Evolutionary conservation across 208 protist genomes (phyloP), one percentile per base, ranked within the genome.

Genomic region (Acanthamoeba triangularis): DNA sequence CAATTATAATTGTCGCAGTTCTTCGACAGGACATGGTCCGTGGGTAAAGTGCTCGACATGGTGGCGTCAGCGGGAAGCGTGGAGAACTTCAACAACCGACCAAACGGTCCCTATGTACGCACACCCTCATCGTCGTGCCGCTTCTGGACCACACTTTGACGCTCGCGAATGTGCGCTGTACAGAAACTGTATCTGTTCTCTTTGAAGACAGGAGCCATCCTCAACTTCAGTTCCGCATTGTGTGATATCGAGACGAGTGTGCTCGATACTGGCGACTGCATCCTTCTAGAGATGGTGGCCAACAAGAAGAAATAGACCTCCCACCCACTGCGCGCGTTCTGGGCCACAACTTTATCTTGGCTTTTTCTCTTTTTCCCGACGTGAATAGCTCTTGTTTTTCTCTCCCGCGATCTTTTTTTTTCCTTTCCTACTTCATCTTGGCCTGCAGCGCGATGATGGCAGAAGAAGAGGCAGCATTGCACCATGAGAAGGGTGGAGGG

Each of bases 121-220:
- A 49, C 33, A 35, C 52, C 5, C 52, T n/a, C 47, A 63, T n/a
- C 54, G 11, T 65, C 37, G 6, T 74, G 47, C 16, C 25, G 52
- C n/a, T 56, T 59, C 0, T 88, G 25, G 78, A 8, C 35, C 80
- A 41, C 35, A 13, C 6, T 14, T 41, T 41, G 30, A 23, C 69
- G 0, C 20, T 78, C 69, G 37, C 28, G 30, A 20, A 80, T 80
- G 72, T 25, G 35, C 41, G n/a, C 33, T 65, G 2, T 2, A 47
- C 56, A 94, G 90, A 94, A 94, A 80, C n/a, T 94, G 41, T 94
- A 82, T 33, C 41, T 94, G 59, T 80, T 94, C 41, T 94, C 90
- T 1, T 35, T 94, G 20, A 94, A 94, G 63, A 94, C 90, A 33
- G 90, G 90, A n/a, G 90, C 56, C 41, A 72, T 78, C 33, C 56